Evolutionary conservation across 1,139 yeast genomes (phyloP), one percentile per base, ranked within the genome.

Genomic region (Ogataea hybrid): DNA sequence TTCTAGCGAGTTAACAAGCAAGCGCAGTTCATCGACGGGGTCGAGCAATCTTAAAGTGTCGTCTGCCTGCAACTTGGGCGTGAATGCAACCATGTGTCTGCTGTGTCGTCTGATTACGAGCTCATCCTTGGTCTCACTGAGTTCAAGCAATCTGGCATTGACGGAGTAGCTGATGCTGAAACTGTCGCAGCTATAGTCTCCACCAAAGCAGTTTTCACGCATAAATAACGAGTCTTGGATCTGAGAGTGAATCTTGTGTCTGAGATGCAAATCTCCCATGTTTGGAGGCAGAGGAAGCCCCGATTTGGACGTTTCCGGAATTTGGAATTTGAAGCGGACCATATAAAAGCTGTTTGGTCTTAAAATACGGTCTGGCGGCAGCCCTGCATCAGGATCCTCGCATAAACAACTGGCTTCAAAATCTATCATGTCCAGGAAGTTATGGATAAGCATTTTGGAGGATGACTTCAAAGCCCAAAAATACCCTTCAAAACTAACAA

Each of bases 391-490:
- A 4, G 41, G 39, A 21, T 45, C 49, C 12, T 36, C 39, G 21
- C 40, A 32, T 12, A 49, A 23, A 15, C 50, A 46, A 25, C 49
- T 43, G 9, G 54, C 48, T 18, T 37, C 36, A 22, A 50, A 47
- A 33, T 49, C 54, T 14, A 46, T 32, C 54, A 50, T 50, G 18
- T 43, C 48, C 21, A 50, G 37, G 28, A 49, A 48, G 12, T 40
- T 49, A 25, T 33, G 32, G 28, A 35, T 28, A 4, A 37, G 23
- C 30, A 42, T 32, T 25, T 43, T 42, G 14, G 35, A 20, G 8
- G 32, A 18, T 8, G 38, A 21, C 29, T 25, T 38, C 10, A 25
- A 12, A 22, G 46, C 42, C 42, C 43, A 38, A 28, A 35, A 39
- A 17, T 36, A 35, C 2, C 54, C 53, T 37, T 50, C 54, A 22